Percentiles rank a stretch among this genome's conserved stretches.
phyloP scores from a whole-genome alignment of 371 early-diverging fungal genomes.

The Lichtheimia ramosa region DNA sequence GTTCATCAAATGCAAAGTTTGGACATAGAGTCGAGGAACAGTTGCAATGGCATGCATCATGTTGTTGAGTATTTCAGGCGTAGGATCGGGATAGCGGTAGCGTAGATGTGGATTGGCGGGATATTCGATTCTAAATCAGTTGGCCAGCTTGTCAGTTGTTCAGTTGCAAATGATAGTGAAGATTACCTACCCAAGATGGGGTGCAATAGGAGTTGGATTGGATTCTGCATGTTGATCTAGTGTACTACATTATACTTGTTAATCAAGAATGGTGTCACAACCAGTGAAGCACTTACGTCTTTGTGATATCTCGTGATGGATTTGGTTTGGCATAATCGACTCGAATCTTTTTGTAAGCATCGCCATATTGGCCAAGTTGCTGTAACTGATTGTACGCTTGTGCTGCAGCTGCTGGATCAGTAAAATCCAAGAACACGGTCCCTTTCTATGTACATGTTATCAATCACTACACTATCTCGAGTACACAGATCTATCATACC shows the following conservation, averaged over 20 bases:
- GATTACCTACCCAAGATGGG: conserved; percentile 24
- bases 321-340: conserved; percentile 52
- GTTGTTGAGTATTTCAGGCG: conserved; percentile 47
- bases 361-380: conserved; percentile 13
- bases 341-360: conserved; percentile 34
- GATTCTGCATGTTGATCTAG: not conserved
- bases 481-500: conserved; percentile 20
- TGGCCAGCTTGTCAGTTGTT: not conserved
- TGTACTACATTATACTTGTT: not conserved
- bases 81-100: conserved; percentile 58
- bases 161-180: not conserved
- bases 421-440: conserved; percentile 53
- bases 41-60: conserved; percentile 53
- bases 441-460: conserved; percentile 29
- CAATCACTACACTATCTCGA: not conserved
- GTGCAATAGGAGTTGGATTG: conserved; percentile 27
- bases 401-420: conserved; percentile 37
- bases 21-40: conserved; percentile 60
- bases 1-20: conserved; percentile 74
- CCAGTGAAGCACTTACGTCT: no score
- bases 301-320: conserved; percentile 14
- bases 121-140: conserved; percentile 36
- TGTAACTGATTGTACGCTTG: conserved; percentile 29
- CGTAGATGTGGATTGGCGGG: conserved; percentile 50
- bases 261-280: no score